A percentile compares a stretch with the other conserved stretches of the same genome.
Evolutionary conservation across 2,329 filamentous ascomycete genomes (phyloP).

Genomic region (Furcasterigmium furcatum): DNA sequence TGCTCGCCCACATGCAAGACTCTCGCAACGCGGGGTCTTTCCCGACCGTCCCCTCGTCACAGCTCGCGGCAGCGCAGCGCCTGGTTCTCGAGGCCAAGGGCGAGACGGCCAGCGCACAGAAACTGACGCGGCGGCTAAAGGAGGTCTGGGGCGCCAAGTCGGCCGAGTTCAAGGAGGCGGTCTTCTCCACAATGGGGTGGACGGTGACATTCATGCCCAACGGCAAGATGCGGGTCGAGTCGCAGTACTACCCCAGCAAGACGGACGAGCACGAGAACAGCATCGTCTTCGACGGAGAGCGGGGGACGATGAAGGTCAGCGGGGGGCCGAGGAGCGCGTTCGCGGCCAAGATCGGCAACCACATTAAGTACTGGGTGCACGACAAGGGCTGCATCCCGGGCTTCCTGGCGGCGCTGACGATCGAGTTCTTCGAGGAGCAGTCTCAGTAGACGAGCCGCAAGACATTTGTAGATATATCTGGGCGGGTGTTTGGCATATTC

Average conservation of each 20-base stretch:
- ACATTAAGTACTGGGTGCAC: constrained; percentile 94
- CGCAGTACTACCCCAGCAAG: constrained; percentile 71
- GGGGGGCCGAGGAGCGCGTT: constrained; percentile 86
- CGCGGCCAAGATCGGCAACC: constrained; percentile 76
- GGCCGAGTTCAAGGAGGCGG: constrained; percentile 91
- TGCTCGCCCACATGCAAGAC: constrained; percentile 68
- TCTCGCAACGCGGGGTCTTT: constrained; percentile 34
- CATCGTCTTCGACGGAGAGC: constrained; percentile 86
- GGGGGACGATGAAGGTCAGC: constrained; percentile 96
- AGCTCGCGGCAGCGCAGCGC: constrained; percentile 71
- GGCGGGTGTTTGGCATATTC: neutral
- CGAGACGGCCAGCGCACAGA: constrained; percentile 71
- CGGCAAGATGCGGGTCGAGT: constrained; percentile 89
- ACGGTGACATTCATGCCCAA: constrained; percentile 96
- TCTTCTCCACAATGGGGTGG: constrained; percentile 89
- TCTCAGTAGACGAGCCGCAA: constrained; percentile 7
- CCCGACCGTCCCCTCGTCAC: constrained; percentile 70
- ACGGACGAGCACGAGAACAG: constrained; percentile 69
- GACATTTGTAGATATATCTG: neutral
- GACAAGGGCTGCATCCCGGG: constrained; percentile 92
- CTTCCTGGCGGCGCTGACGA: constrained; percentile 83
- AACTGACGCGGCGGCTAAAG: constrained; percentile 80
- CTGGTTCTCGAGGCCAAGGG: constrained; percentile 70
- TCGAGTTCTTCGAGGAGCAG: constrained; percentile 86
- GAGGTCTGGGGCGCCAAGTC: constrained; percentile 92